Conservation (phyloP, 2,329 filamentous ascomycete genomes). For the Pseudogymnoascus sp. region DNA sequence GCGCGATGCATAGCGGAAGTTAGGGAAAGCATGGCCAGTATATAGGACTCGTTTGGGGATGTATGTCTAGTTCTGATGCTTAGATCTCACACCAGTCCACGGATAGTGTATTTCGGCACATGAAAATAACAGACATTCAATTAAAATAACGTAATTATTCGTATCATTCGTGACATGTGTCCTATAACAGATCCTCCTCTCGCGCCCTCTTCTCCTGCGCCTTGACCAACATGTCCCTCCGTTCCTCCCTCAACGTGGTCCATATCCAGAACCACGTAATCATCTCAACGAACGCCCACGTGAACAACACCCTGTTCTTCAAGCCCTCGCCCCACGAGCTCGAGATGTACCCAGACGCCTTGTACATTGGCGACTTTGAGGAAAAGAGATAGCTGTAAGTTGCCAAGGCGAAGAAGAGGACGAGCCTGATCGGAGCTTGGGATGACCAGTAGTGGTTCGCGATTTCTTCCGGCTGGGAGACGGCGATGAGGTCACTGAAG, state of each 20-base stretch:
- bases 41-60: background rate
- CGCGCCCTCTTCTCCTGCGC: conserved; percentile 26
- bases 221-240: conserved; percentile 29
- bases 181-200: conserved; percentile 25
- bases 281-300: conserved; percentile 76
- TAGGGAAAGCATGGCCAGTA: background rate
- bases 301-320: conserved; percentile 79
- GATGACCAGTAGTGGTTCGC: conserved; percentile 53
- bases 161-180: conserved; percentile 4
- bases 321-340: conserved; percentile 54
- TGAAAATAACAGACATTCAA: conserved; percentile 3
- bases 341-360: conserved; percentile 28
- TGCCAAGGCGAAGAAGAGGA: conserved; percentile 52
- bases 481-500: conserved; percentile 54
- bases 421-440: conserved; percentile 58
- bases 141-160: background rate
- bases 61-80: background rate
- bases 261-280: conserved; percentile 82
- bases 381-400: conserved; percentile 58
- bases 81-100: background rate
- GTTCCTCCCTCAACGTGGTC: conserved; percentile 61
- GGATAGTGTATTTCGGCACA: background rate
- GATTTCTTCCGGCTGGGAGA: conserved; percentile 61
- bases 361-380: conserved; percentile 41
- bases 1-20: conserved; percentile 8